These are phyloP conservation scores for Pythium volutum DNA, from an alignment of 352 stramenopile species.

Conservation along the genomic window DNA sequence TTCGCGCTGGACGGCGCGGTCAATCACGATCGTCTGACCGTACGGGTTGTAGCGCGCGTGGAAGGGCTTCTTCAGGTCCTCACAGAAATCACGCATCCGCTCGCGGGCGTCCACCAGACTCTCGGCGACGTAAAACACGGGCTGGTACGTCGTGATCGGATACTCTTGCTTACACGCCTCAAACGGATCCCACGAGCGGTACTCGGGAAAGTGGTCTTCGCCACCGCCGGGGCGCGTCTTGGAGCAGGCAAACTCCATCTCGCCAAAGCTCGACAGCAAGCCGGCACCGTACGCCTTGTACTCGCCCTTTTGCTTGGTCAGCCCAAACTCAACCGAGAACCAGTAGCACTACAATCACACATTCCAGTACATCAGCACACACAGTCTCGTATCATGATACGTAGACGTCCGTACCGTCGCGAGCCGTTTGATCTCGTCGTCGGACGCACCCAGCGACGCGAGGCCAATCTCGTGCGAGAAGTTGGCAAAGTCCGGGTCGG, in stretches of 20 bases:
- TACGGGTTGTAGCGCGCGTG: conserved; percentile 94
- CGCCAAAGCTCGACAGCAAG: conserved; percentile 95
- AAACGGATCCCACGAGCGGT: conserved; percentile 93
- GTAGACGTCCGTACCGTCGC: conserved; percentile 57
- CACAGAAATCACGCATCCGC: conserved; percentile 94
- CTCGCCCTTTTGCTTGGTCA: conserved; percentile 91
- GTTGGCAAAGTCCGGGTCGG: conserved; percentile 96
- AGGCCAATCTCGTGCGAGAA: conserved; percentile 97
- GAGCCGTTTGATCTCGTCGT: conserved; percentile 94
- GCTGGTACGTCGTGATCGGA: conserved; percentile 97
- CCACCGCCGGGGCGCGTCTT: conserved; percentile 53
- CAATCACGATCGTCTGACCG: conserved; percentile 83
- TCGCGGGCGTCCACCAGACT: conserved; percentile 92
- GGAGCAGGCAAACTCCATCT: conserved; percentile 95
- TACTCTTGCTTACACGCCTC: conserved; percentile 93
- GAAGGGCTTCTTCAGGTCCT: conserved; percentile 94
- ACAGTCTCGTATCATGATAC: no score
- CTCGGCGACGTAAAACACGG: conserved; percentile 96
- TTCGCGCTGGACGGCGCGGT: conserved; percentile 66
- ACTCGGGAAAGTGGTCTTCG: conserved; percentile 71
- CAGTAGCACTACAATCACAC: conserved; percentile 94
- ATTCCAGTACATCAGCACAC: background rate
- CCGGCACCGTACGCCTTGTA: conserved; percentile 97
- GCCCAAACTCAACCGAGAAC: conserved; percentile 97
- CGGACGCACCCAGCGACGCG: conserved; percentile 92